Evolutionary conservation across 2,329 filamentous ascomycete species (phyloP), one percentile per base, ranked within the genome.

Genomic region (Fusarium staphyleae): DNA sequence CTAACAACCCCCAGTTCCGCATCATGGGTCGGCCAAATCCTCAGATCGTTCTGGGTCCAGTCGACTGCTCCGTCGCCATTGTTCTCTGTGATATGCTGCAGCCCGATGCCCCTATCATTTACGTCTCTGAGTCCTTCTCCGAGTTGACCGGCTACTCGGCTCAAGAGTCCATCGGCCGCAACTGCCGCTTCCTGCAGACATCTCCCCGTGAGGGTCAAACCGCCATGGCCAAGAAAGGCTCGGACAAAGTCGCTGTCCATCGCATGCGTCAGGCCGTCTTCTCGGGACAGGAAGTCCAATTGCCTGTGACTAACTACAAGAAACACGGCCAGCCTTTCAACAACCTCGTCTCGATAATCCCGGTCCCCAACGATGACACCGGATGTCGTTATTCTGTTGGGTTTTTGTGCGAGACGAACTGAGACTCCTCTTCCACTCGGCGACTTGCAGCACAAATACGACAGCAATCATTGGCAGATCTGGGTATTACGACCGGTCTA

Each of bases 271-370:
- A 74, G 24, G 77, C 81, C 2, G 68, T 84, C 16, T 70, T 75
- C n/a, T 55, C 66, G 3, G 74, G 75, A 34, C 52, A 68, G 24
- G 82, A 85, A 66, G 65, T 83, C 5, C 78, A 81, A 48, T 61
- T 81, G 4, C 67, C 76, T 29, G 70, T 96, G 12, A 87, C 88
- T 69, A 96, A 96, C 69, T 96, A 93, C 70, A 85, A 88, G 59
- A 90, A 91, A 74, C 87, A 89, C 43, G 91, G 92, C 1, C 83
- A 90, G 63, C 81, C 81, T 0, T 96, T 96, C 68, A 87, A 87
- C 78, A 96, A 96, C 64, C 70, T 93, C 11, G 78, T 96, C 45
- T 91, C 88, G n/a, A 91, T 96, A 78, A 89, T 96, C 46, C 91
- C 91, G 0, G 85, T 96, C 28, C 76, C 78, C 2, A 88, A 86